Evolutionary conservation across 139 green algal genomes (phyloP).

Genomic region (Chlorella sp.): DNA sequence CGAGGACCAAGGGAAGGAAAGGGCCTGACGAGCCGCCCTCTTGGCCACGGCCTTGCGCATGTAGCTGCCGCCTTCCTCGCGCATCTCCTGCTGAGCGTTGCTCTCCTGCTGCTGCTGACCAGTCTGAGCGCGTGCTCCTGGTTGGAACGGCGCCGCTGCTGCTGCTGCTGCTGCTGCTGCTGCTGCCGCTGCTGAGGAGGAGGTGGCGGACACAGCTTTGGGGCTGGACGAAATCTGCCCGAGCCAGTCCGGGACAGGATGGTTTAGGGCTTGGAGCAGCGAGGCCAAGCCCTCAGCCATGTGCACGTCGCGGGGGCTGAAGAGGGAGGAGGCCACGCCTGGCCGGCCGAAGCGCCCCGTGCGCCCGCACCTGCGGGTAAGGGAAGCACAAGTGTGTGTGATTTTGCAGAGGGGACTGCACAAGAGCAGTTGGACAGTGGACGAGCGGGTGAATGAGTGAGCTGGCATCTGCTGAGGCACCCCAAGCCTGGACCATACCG

Average conservation of each 20-base stretch:
- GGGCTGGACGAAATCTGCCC: too few relatives aligned
- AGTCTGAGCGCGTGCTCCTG: background rate
- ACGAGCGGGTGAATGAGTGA: background rate
- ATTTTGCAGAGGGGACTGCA: background rate
- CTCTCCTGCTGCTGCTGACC: too few relatives aligned
- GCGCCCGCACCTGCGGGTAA: constrained; percentile 64
- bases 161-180: background rate
- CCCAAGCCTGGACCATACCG: too few relatives aligned
- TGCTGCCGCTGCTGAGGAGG: background rate
- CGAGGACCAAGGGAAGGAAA: too few relatives aligned
- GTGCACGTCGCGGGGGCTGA: constrained; percentile 44
- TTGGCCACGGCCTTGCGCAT: too few relatives aligned
- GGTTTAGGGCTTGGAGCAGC: constrained; percentile 46
- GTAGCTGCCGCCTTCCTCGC: too few relatives aligned
- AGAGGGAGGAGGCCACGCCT: constrained; percentile 63
- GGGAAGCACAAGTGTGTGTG: background rate
- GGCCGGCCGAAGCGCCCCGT: constrained; percentile 63
- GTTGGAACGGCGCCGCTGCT: background rate
- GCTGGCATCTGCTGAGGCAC: background rate
- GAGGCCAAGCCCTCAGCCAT: constrained; percentile 46
- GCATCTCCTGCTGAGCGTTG: too few relatives aligned
- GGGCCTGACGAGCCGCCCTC: too few relatives aligned
- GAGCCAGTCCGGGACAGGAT: constrained; percentile 39
- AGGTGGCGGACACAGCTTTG: constrained; percentile 1
- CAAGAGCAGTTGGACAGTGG: background rate